Evolutionary conservation across 495 filamentous ascomycete genomes (phyloP).

Genomic region (Corynascus novoguineensis): DNA sequence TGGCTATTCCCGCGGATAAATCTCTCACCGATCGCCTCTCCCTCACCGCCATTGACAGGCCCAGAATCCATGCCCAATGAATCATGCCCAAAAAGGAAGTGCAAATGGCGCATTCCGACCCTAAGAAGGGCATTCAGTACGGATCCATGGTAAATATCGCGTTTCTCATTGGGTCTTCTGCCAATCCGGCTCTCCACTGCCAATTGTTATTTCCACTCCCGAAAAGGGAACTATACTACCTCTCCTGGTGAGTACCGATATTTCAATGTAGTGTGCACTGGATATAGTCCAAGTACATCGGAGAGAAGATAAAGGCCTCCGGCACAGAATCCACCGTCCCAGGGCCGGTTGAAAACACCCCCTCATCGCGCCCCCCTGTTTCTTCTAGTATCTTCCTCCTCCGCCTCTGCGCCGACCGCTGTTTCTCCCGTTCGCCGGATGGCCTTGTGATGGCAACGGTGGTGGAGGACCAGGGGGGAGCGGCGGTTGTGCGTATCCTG

Average conservation of each 20-base stretch:
- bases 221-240: too few relatives aligned
- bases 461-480: constrained; percentile 23
- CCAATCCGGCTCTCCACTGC: background rate
- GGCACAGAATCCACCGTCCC: background rate
- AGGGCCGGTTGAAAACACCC: background rate
- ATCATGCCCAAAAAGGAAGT: constrained; percentile 2
- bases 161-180: background rate
- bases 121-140: background rate
- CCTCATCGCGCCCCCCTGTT: background rate
- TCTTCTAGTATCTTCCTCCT: background rate
- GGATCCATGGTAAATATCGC: background rate
- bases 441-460: constrained; percentile 3
- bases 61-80: background rate
- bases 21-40: constrained; percentile 5
- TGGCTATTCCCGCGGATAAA: background rate
- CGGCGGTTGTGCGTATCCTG: constrained; percentile 11
- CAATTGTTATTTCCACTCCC: background rate
- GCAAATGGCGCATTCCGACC: constrained; percentile 8
- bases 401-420: constrained; percentile 9
- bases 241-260: too few relatives aligned
- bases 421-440: background rate
- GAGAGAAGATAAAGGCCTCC: background rate
- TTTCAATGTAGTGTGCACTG: too few relatives aligned
- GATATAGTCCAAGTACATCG: background rate
- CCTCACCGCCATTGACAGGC: constrained; percentile 9